Base-by-base conservation (phyloP, 2,329 filamentous ascomycete genomes). In the Shiraia sp. region DNA sequence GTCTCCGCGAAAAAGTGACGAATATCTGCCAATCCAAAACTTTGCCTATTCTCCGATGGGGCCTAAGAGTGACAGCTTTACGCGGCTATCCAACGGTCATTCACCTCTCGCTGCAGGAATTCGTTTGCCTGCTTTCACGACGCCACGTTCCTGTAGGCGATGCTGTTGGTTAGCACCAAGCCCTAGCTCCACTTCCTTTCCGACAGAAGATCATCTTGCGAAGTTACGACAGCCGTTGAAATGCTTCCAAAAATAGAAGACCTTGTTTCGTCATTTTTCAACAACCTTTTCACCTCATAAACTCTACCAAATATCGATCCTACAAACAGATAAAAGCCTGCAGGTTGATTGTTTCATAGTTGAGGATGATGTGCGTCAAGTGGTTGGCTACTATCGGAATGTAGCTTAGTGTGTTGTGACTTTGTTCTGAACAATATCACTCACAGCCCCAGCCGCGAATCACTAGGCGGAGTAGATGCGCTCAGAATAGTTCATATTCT, bases 331-430 rank as follows among this genome's bases (percentile, higher is more conserved):
- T 15, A 30, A 22, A 22, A 4, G 8, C 8, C 16, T 33, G 19
- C 33, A 37, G 14, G 14, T 16, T 9, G 22, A 10, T 15, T 7
- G 10, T 9, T 37, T 19, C 16, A 29, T 17, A 37, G 35, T 26
- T 37, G 26, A 37, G 14, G 9, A 19, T 13, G 15, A 28, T 17
- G 35, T 17, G 35, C 15, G 16, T 28, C 7, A 19, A 14, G 8
- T n/a, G n/a, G n/a, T n/a, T n/a, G n/a, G n/a, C n/a, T 13, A 13
- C 5, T 38, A 31, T 23, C 36, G 28, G 36, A 26, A 38, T 38
- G 36, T 38, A 27, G 36, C 36, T 38, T 38, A 38, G 36, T 32
- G n/a, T 28, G 17, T 24, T 16, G 34, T 27, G 29, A n/a, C 34
- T 27, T 2, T 3, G 9, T 17, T 23, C 36, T 38, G 28, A 38